Evolutionary conservation across 2,329 filamentous ascomycete genomes (phyloP).

Genomic region (Sporothrix pallida): DNA sequence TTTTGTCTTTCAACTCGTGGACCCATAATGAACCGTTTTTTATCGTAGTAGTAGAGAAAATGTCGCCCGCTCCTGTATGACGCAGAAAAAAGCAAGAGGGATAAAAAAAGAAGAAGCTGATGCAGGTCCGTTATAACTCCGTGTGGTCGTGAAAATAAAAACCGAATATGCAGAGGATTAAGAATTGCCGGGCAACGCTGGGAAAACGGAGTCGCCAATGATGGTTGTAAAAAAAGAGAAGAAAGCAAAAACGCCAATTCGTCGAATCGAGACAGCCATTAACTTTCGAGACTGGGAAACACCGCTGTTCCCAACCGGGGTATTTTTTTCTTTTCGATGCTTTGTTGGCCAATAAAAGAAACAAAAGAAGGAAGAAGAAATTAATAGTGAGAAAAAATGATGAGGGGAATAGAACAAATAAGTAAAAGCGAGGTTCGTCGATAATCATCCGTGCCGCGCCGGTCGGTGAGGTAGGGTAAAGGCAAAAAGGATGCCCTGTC

Average conservation of each 20-base stretch:
- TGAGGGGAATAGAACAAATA: constrained; percentile 20
- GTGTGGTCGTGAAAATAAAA: constrained; percentile 45
- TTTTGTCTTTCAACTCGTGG: constrained; percentile 57
- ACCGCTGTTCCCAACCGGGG: constrained; percentile 43
- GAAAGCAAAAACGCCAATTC: constrained; percentile 52
- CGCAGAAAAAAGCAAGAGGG: constrained; percentile 40
- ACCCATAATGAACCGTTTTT: constrained; percentile 56
- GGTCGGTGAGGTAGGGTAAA: constrained; percentile 39
- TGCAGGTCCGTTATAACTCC: constrained; percentile 48
- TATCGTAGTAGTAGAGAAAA: constrained; percentile 47
- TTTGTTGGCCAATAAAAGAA: constrained; percentile 39
- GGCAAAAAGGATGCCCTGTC: not conserved
- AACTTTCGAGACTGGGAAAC: constrained; percentile 50
- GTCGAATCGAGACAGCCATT: constrained; percentile 49
- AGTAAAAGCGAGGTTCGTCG: constrained; percentile 44
- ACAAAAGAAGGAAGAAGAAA: constrained; percentile 32
- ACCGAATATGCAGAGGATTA: constrained; percentile 41
- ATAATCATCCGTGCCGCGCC: constrained; percentile 44
- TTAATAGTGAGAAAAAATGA: not conserved
- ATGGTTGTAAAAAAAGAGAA: constrained; percentile 44
- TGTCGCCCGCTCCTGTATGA: constrained; percentile 52
- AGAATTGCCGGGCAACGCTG: constrained; percentile 36
- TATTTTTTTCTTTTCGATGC: constrained; percentile 40
- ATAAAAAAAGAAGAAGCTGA: constrained; percentile 43
- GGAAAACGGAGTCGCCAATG: constrained; percentile 11